Evolutionary conservation across 805 yeast genomes (phyloP).

Genomic region (Naumovozyma baii): DNA sequence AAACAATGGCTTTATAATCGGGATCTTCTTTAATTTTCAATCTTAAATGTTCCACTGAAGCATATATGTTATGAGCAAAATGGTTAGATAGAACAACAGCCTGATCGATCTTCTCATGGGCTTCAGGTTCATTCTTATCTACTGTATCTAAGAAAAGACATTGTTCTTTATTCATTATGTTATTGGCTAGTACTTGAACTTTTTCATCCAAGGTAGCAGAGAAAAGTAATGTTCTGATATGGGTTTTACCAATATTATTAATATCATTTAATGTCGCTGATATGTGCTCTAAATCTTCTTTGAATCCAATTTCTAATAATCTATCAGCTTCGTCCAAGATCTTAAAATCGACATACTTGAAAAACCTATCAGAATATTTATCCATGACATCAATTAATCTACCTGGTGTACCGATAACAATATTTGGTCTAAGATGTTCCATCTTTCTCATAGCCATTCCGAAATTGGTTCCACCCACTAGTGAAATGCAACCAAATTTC

Average conservation of each 20-base stretch:
- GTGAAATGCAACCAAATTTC: constrained; percentile 36
- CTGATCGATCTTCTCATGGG: constrained; percentile 72
- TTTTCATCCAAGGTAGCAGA: constrained; percentile 78
- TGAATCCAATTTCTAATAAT: constrained; percentile 72
- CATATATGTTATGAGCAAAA: constrained; percentile 49
- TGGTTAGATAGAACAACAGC: constrained; percentile 44
- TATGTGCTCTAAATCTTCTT: constrained; percentile 51
- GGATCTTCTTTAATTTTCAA: constrained; percentile 29
- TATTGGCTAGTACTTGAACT: constrained; percentile 56
- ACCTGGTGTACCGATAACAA: constrained; percentile 86
- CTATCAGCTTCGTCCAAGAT: constrained; percentile 91
- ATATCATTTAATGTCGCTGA: constrained; percentile 37
- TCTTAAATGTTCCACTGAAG: constrained; percentile 38
- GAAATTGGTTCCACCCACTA: constrained; percentile 61
- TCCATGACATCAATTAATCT: constrained; percentile 58
- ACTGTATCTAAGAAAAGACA: constrained; percentile 66
- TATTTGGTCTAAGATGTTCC: constrained; percentile 35
- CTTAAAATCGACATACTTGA: constrained; percentile 48
- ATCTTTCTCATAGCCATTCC: constrained; percentile 30
- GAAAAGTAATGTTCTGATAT: constrained; percentile 61
- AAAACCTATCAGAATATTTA: constrained; percentile 35
- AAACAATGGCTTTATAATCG: constrained; percentile 69
- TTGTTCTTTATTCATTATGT: constrained; percentile 42
- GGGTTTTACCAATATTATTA: constrained; percentile 25
- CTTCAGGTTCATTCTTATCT: constrained; percentile 60